Percentiles rank a stretch among this genome's conserved stretches.
Evolutionary conservation across 495 filamentous ascomycete genomes (phyloP).

Genomic region (Aspergillus hancockii): DNA sequence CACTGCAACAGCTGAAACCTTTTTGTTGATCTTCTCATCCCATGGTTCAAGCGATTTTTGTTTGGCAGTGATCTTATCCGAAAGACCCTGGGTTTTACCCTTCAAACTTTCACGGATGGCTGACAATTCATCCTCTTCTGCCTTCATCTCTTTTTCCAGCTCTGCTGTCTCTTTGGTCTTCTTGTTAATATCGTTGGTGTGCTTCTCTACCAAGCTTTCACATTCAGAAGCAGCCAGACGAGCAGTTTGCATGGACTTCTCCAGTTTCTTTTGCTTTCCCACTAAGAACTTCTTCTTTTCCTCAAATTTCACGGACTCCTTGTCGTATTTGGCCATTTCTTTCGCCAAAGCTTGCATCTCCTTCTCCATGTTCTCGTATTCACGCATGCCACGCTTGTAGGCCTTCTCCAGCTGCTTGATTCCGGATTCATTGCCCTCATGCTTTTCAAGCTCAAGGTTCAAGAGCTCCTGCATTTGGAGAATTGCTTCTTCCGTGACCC

Average conservation of each 20-base stretch:
- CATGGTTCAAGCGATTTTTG: slow-evolving; percentile 95
- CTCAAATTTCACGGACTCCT: slow-evolving; percentile 94
- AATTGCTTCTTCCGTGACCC: slow-evolving; percentile 87
- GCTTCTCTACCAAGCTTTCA: slow-evolving; percentile 73
- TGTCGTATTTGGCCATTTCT: slow-evolving; percentile 89
- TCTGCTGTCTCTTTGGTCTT: slow-evolving; percentile 67
- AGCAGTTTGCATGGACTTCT: slow-evolving; percentile 77
- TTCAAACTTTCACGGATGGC: slow-evolving; percentile 81
- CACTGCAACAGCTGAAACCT: slow-evolving; percentile 88
- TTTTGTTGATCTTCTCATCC: slow-evolving; percentile 95
- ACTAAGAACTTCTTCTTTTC: slow-evolving; percentile 93
- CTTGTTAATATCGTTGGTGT: slow-evolving; percentile 73
- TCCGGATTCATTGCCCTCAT: slow-evolving; percentile 84
- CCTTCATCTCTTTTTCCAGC: slow-evolving; percentile 71
- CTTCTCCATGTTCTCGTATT: slow-evolving; percentile 81
- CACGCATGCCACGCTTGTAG: slow-evolving; percentile 77
- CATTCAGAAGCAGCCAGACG: slow-evolving; percentile 72
- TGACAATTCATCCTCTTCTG: slow-evolving; percentile 79
- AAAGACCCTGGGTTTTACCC: slow-evolving; percentile 92
- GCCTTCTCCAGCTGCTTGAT: slow-evolving; percentile 87
- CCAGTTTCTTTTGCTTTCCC: slow-evolving; percentile 90
- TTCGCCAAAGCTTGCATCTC: slow-evolving; percentile 76
- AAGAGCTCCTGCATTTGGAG: slow-evolving; percentile 85
- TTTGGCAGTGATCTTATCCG: slow-evolving; percentile 86
- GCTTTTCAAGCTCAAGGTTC: slow-evolving; percentile 86